These are phyloP conservation scores for Candida peoriensis DNA, from an alignment of 805 yeast species.

Conservation along the genomic window DNA sequence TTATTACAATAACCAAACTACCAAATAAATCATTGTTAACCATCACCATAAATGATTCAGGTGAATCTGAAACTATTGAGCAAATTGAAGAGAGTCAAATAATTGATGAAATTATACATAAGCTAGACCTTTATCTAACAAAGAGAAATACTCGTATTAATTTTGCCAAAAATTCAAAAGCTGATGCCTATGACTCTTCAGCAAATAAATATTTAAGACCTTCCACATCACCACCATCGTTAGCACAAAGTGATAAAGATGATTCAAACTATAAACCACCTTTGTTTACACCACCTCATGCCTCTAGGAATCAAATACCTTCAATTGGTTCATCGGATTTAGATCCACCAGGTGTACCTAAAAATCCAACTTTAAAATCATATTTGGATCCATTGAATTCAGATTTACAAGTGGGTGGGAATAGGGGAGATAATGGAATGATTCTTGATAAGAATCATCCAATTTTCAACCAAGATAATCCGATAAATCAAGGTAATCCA, in stretches of 20 bases:
- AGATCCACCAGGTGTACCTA: slow-evolving; percentile 43
- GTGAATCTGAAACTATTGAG: too few species aligned
- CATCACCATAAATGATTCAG: too few species aligned
- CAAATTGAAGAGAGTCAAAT: too few species aligned
- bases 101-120: too few species aligned
- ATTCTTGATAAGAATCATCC: slow-evolving; percentile 49
- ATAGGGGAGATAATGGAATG: slow-evolving; percentile 59
- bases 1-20: too few species aligned
- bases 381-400: slow-evolving; percentile 35
- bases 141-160: too few species aligned
- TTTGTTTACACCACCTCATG: not conserved
- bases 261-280: slow-evolving; percentile 37
- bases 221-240: not conserved
- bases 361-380: slow-evolving; percentile 39
- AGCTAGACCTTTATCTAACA: too few species aligned
- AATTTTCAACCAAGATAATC: slow-evolving; percentile 29
- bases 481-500: not conserved
- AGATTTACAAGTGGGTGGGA: slow-evolving; percentile 3
- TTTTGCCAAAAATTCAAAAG: too few species aligned
- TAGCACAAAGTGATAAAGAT: slow-evolving; percentile 21
- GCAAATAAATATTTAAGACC: too few species aligned
- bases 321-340: slow-evolving; percentile 47
- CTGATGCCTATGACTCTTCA: not conserved
- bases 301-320: slow-evolving; percentile 16
- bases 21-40: too few species aligned